Evolutionary conservation across 2,329 filamentous ascomycete species (phyloP), one percentile per base, ranked within the genome.

Genomic region (Lanzia echinophila): DNA sequence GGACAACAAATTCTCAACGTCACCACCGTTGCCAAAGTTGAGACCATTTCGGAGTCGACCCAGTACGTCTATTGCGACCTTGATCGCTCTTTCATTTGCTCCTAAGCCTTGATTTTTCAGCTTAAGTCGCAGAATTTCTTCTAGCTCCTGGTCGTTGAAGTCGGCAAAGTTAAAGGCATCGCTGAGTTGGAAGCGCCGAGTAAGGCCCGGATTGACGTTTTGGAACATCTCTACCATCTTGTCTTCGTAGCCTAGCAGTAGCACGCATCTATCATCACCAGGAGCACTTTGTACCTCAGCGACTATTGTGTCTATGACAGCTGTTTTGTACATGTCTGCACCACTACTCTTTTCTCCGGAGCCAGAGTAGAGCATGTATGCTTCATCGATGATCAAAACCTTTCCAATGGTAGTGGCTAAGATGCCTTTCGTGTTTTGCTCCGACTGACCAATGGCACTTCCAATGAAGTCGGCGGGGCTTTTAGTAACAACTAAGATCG

Each of bases 351-450:
- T 38, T 3, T 22, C 28, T 31, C 45, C 28, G 17, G 60, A 64
- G 6, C 67, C 65, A 1, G 70, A 68, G 44, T 75, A 79, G 0
- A 92, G 73, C 33, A 82, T 81, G 58, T 92, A 91, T 0, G 87
- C 87, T 64, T 94, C 88, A 57, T 92, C 88, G 2, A 92, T 90
- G 13, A 92, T 79, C 0, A 92, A 75, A 0, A 91, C 86, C 59
- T 91, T 92, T 0, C 88, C 88, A 0, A 77, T 59, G 0, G 84
- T 82, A 0, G 82, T 71, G 0, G 79, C 80, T 0, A 92, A 73
- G 6, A 91, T 90, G 0, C 73, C 83, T 59, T 88, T 91, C 0
- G 87, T 91, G 33, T 83, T 81, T 2, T 76, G 72, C 65, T 92
- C 87, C 0, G 87, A 90, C 1, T 77, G 72, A 0, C 88, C 88